Evolutionary conservation across 805 yeast genomes (phyloP).

Genomic region (Saccharomycopsis fodiens): DNA sequence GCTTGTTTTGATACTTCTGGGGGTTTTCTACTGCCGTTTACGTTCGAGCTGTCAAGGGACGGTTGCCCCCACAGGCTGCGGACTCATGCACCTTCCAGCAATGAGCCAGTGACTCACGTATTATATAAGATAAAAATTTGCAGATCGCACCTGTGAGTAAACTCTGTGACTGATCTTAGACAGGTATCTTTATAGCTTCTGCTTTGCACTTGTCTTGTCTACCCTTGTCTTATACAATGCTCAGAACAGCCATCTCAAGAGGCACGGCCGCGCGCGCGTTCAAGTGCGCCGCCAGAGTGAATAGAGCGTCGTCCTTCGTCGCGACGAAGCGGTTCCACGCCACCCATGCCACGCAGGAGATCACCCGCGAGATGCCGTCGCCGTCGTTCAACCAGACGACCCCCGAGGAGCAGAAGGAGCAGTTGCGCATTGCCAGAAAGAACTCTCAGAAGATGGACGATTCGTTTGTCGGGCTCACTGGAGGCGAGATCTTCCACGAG

Average conservation of each 20-base stretch:
- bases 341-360: constrained; percentile 1
- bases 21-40: neutral
- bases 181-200: no score
- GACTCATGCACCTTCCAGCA: neutral
- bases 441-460: constrained; percentile 47
- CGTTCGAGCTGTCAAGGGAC: no score
- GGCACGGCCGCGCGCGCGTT: constrained; percentile 6
- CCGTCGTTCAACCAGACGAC: constrained; percentile 40
- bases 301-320: neutral
- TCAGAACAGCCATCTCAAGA: constrained; percentile 5
- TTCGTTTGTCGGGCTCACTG: constrained; percentile 91
- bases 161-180: neutral
- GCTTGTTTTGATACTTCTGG: neutral
- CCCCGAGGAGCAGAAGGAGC: constrained; percentile 21
- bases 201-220: neutral
- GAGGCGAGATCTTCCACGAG: constrained; percentile 97
- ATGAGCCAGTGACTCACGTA: neutral
- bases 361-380: constrained; percentile 34
- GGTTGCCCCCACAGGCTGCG: no score
- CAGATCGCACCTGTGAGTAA: neutral
- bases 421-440: constrained; percentile 1
- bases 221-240: constrained; percentile 7
- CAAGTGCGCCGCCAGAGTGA: neutral
- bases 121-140: neutral
- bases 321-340: neutral